Evolutionary conservation across 23 red algal genomes (phyloP).

Genomic region (Gracilaria domingensis): DNA sequence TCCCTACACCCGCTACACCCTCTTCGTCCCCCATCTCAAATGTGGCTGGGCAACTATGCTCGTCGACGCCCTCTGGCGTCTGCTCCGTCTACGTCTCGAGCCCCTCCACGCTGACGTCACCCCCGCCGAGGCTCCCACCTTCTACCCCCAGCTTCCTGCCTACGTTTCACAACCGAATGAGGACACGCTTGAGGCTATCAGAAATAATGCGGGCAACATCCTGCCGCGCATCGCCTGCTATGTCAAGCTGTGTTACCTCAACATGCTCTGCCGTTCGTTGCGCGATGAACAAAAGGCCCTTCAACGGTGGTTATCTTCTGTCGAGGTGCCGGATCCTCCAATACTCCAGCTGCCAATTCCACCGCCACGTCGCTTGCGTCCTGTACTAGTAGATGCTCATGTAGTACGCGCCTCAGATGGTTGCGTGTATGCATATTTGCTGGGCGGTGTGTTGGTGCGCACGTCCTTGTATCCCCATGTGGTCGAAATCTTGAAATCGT

Average conservation of each 20-base stretch:
- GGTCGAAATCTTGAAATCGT: conserved; percentile 25
- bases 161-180: conserved; percentile 9
- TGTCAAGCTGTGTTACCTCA: conserved; percentile 26
- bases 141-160: not conserved
- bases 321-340: conserved; percentile 16
- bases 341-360: conserved; percentile 8
- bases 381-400: conserved; percentile 26
- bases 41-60: conserved; percentile 27
- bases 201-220: conserved; percentile 1
- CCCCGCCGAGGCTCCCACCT: conserved; percentile 3
- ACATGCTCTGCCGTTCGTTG: conserved; percentile 32
- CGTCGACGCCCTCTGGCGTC: conserved; percentile 22
- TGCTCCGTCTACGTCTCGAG: conserved; percentile 21
- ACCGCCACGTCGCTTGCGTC: conserved; percentile 19
- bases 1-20: conserved; percentile 27
- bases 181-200: conserved; percentile 1
- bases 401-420: conserved; percentile 20
- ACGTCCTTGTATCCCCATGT: conserved; percentile 17
- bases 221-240: conserved; percentile 25
- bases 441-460: conserved; percentile 25
- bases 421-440: conserved; percentile 22
- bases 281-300: conserved; percentile 18
- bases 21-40: conserved; percentile 12
- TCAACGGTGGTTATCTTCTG: conserved; percentile 27
- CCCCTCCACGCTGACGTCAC: conserved; percentile 24